Base-by-base conservation (phyloP, 129 eudicot genomes). In the Artemisia annua region DNA sequence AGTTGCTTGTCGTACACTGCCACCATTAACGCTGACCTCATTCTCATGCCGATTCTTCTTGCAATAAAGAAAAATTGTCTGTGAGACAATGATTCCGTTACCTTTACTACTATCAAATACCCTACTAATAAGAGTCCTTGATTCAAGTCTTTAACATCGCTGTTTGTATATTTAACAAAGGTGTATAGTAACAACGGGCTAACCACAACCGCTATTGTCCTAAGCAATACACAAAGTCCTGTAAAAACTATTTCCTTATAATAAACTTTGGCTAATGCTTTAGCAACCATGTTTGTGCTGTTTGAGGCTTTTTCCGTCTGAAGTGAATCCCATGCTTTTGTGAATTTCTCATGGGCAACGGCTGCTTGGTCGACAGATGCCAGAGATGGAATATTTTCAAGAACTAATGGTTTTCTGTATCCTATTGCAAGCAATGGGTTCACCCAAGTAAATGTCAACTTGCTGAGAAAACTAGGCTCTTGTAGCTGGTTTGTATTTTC, bases 1-100 rank as follows among this genome's bases (percentile, higher is more conserved):
- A 88, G 88, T 69, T 78, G 87, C 71, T 85, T 88, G 18, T 76
- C 81, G 44, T 88, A 85, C 6, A 85, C 77, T 20, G 87, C 88
- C 13, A 81, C 91, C 85, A 88, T 85, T 15, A 88, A 80, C 66
- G 85, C 83, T 3, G 95, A 83, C 70, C 95, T 85, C 74, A 85
- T 83, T 46, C 87, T 85, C 90, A 85, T 85, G n/a, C 94, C 94
- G 2, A 64, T 72, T 67, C 88, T 76, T 48, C 84, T 78, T 5
- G 86, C 73, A 32, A 66, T 75, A 68, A 88, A 88, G 66, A 39
- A 80, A 82, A 86, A 88, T 63, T 88, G 95, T 10, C 95, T 46
- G 44, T 83, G 77, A 57, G 85, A 78, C 5, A 88, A 11, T 5
- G 90, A 88, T 74, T 88, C 95, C 7, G 80, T 79, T 12, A 83